Percentiles rank a stretch among this genome's conserved stretches.
phyloP scores from a whole-genome alignment of 2,329 filamentous ascomycete species.

The Colletotrichum sp. region DNA sequence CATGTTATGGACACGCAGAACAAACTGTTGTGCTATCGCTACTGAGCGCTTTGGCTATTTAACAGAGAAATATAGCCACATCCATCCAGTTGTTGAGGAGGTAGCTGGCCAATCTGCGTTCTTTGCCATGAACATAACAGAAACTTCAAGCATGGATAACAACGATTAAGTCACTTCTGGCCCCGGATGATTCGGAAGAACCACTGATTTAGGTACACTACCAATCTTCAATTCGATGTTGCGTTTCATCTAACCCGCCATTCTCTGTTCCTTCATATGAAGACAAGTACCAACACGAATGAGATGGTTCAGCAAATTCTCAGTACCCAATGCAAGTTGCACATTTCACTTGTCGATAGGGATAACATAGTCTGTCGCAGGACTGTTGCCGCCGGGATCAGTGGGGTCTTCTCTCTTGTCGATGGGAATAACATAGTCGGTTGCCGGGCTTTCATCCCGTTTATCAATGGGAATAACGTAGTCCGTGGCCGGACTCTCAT shows the following conservation, averaged over 20 bases:
- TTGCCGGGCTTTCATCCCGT: not conserved
- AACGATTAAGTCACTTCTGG: not conserved
- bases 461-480: not conserved
- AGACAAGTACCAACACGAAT: not conserved
- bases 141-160: not conserved
- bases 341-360: not conserved
- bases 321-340: not conserved
- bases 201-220: not conserved
- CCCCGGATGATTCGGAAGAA: not conserved
- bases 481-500: not conserved
- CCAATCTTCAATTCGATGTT: not conserved
- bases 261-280: not conserved
- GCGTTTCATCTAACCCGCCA: not conserved
- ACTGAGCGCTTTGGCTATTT: not conserved
- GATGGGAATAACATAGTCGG: not conserved
- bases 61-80: not conserved
- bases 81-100: not conserved
- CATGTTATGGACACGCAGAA: not conserved
- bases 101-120: not conserved
- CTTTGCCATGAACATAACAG: not conserved
- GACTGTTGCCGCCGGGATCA: not conserved
- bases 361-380: not conserved
- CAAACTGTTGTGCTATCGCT: not conserved
- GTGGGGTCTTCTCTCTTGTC: not conserved
- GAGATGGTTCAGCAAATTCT: not conserved